Evolutionary conservation across 2,329 filamentous ascomycete species (phyloP).

Genomic region (Ascomycota sp.): DNA sequence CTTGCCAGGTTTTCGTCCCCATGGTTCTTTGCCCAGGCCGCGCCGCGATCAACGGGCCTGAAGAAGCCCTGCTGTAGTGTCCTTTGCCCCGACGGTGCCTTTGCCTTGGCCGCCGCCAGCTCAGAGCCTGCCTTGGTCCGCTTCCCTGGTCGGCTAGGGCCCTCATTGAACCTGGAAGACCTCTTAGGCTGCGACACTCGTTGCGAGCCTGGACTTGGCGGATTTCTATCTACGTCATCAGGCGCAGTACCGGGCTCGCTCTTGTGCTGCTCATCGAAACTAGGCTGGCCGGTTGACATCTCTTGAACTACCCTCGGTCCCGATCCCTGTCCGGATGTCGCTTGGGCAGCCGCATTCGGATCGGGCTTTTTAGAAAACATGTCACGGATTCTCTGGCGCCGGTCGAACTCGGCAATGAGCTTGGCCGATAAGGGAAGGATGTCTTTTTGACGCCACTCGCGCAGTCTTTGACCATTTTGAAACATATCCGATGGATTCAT

Average conservation of each 20-base stretch:
- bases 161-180: neutral
- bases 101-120: conserved; percentile 12
- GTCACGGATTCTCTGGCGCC: conserved; percentile 67
- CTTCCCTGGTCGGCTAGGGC: conserved; percentile 5
- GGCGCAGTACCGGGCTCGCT: no score
- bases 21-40: no score
- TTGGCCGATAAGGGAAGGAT: conserved; percentile 58
- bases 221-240: no score
- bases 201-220: neutral
- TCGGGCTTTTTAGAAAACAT: conserved; percentile 47
- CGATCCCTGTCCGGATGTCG: neutral
- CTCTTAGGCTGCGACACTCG: neutral
- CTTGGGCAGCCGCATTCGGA: conserved; percentile 2
- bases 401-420: conserved; percentile 73
- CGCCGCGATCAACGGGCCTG: no score
- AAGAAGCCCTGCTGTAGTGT: conserved; percentile 71
- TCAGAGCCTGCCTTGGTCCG: conserved; percentile 7
- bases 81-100: conserved; percentile 18
- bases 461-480: conserved; percentile 38
- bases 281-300: no score
- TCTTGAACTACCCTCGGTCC: no score
- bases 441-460: conserved; percentile 46
- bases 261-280: no score
- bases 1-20: no score
- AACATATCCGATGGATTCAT: conserved; percentile 65